Conservation (phyloP, 345 rosid species). For the Dovyalis caffra region DNA sequence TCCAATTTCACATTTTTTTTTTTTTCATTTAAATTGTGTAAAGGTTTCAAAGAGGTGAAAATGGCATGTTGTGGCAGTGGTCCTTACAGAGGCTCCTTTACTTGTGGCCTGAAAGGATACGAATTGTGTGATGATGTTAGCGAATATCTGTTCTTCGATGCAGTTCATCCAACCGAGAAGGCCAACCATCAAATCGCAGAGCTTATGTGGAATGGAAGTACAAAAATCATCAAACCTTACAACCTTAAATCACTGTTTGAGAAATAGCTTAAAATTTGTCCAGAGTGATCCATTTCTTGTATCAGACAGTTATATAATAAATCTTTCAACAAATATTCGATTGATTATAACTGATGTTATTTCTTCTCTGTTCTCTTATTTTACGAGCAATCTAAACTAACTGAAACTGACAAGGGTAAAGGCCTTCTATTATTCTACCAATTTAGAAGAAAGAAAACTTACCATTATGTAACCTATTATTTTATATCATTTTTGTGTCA, state of each 20-base stretch:
- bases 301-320: too few species aligned
- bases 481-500: too few species aligned
- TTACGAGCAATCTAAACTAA: too few species aligned
- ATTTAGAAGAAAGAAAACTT: too few species aligned
- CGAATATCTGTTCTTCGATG: constrained; percentile 40
- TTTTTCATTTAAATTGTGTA: not conserved
- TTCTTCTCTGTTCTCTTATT: too few species aligned
- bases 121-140: constrained; percentile 17
- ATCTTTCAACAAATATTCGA: too few species aligned
- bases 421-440: too few species aligned
- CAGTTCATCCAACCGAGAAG: constrained; percentile 31
- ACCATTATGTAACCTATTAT: too few species aligned
- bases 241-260: not conserved
- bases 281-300: too few species aligned
- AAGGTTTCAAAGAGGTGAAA: constrained; percentile 10
- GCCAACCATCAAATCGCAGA: not conserved
- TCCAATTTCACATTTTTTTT: not conserved
- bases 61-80: constrained; percentile 19
- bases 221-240: not conserved
- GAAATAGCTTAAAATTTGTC: too few species aligned
- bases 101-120: constrained; percentile 20
- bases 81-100: not conserved
- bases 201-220: constrained; percentile 11
- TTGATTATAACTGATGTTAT: too few species aligned
- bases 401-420: too few species aligned